Conservation (phyloP, 2,329 filamentous ascomycete genomes). For the Colletotrichum spaethianum region DNA sequence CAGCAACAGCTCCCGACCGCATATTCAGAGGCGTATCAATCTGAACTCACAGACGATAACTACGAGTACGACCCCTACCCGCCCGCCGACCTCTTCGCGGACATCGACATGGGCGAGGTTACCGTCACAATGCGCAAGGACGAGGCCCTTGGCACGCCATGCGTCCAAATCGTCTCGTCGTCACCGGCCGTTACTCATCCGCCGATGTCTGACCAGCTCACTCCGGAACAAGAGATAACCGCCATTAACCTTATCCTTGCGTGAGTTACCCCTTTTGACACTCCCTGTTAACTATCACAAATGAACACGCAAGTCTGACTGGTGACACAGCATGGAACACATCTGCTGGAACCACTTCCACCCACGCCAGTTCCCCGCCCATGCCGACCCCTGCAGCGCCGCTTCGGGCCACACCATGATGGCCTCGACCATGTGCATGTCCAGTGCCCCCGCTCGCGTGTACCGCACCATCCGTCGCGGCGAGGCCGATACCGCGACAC, state of each 20-base stretch:
- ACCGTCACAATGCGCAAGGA: constrained; percentile 59
- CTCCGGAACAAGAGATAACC: constrained; percentile 57
- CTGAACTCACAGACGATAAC: not conserved
- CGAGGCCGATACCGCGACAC: constrained; percentile 15
- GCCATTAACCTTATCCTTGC: constrained; percentile 69
- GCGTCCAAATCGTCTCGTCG: constrained; percentile 57
- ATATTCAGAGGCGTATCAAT: constrained; percentile 28
- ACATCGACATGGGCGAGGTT: constrained; percentile 55
- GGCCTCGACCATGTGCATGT: constrained; percentile 60
- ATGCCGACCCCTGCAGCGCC: constrained; percentile 49
- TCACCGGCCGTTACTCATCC: constrained; percentile 43
- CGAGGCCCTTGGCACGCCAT: constrained; percentile 57
- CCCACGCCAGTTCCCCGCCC: constrained; percentile 55
- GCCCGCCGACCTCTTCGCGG: constrained; percentile 48
- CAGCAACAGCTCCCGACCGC: constrained; percentile 21
- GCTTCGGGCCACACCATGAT: constrained; percentile 60
- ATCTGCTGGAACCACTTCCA: constrained; percentile 67
- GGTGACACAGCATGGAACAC: constrained; percentile 62
- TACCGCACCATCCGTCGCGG: constrained; percentile 44
- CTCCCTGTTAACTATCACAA: fast-evolving
- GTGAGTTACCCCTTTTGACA: constrained; percentile 51
- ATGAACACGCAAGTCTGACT: constrained; percentile 7
- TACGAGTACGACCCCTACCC: constrained; percentile 36
- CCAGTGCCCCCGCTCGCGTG: constrained; percentile 53
- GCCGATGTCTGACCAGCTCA: constrained; percentile 47